These are phyloP conservation scores for Bryum argenteum DNA, from an alignment of 225 moss, liverwort and hornwort species.

Conservation along the genomic window DNA sequence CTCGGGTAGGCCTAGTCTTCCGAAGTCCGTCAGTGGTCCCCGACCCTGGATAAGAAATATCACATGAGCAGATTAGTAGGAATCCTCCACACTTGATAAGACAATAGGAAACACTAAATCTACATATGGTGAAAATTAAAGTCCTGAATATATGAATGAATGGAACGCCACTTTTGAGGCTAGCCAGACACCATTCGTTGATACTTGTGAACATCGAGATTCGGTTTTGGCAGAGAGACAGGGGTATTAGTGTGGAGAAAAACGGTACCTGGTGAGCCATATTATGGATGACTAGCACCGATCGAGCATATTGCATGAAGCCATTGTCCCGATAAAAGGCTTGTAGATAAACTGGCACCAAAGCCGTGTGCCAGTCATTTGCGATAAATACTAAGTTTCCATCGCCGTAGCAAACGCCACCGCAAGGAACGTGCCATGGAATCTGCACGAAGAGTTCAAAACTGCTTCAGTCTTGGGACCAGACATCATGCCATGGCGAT, in stretches of 20 bases:
- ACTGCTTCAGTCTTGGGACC: slow-evolving; percentile 13
- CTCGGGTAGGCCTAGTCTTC: slow-evolving; percentile 60
- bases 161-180: background rate
- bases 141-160: background rate
- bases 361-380: slow-evolving; percentile 86
- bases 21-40: slow-evolving; percentile 66
- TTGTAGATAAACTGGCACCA: slow-evolving; percentile 81
- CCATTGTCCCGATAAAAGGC: slow-evolving; percentile 80
- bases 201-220: background rate
- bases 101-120: no score
- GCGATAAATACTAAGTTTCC: slow-evolving; percentile 84
- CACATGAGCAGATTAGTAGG: background rate
- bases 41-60: slow-evolving; percentile 54
- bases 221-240: slow-evolving; percentile 5
- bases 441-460: slow-evolving; percentile 43
- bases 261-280: slow-evolving; percentile 85
- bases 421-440: slow-evolving; percentile 88
- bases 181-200: background rate
- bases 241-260: background rate
- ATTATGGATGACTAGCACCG: slow-evolving; percentile 76
- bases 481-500: background rate
- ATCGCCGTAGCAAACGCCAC: slow-evolving; percentile 82
- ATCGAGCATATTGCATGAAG: slow-evolving; percentile 66
- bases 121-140: background rate
- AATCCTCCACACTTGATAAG: background rate